A percentile compares a stretch with the other conserved stretches of the same genome.
Conservation (phyloP, 2,329 filamentous ascomycete species). For the Emydomyces testavorans region DNA sequence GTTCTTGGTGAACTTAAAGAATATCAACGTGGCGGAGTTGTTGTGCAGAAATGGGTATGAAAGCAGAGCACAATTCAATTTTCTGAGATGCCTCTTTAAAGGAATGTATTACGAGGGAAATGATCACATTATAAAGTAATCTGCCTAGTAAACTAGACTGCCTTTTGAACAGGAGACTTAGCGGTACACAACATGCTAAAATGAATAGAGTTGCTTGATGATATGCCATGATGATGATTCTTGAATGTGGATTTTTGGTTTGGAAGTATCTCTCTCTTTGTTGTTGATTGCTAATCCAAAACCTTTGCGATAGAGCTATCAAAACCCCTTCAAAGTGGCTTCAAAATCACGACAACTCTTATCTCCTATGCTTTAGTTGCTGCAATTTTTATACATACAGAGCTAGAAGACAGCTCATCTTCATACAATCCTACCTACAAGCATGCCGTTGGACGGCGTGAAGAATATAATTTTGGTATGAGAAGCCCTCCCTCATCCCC, state of each 20-base stretch:
- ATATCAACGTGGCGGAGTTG: conserved; percentile 41
- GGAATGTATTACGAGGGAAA: not conserved
- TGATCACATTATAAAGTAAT: not conserved
- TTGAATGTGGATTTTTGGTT: too few relatives aligned
- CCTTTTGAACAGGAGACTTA: too few relatives aligned
- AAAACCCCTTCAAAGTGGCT: not conserved
- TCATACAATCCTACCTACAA: conserved; percentile 2
- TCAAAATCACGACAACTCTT: not conserved
- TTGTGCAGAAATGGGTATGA: conserved; percentile 40
- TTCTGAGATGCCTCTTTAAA: not conserved
- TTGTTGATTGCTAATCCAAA: conserved; percentile 11
- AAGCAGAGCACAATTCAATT: not conserved
- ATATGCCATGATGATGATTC: too few relatives aligned
- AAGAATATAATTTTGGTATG: conserved; percentile 35
- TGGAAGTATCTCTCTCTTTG: too few relatives aligned
- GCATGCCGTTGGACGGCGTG: conserved; percentile 34
- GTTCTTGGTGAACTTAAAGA: conserved; percentile 38
- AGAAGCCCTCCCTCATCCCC: conserved; percentile 9
- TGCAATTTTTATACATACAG: too few relatives aligned
- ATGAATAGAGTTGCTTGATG: not conserved
- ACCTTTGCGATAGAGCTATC: not conserved
- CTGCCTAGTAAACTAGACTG: not conserved
- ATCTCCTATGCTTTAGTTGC: too few relatives aligned
- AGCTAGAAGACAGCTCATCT: not conserved
- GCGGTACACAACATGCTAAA: too few relatives aligned